Evolutionary conservation across 202 grass and related monocot species (phyloP).

Genomic region (Zoysia matrella): DNA sequence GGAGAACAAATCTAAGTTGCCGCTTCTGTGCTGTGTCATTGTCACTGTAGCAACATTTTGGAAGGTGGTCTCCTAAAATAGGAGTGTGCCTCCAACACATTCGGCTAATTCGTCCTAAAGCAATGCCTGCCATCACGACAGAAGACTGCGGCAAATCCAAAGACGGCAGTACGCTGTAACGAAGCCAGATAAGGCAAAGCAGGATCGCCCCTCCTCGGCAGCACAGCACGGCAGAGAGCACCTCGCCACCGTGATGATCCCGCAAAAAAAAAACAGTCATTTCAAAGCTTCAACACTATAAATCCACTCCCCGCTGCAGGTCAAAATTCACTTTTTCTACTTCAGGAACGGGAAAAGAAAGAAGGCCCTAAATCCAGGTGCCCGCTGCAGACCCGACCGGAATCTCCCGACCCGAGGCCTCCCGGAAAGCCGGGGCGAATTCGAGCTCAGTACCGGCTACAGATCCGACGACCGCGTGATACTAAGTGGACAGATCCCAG

Average conservation of each 20-base stretch:
- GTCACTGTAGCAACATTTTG: not conserved
- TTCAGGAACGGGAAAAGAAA: not conserved
- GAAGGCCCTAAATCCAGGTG: not conserved
- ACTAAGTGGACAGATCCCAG: too few relatives aligned
- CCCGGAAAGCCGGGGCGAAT: too few relatives aligned
- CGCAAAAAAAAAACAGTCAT: not conserved
- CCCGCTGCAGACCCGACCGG: not conserved
- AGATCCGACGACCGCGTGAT: conserved; percentile 16
- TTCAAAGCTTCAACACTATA: not conserved
- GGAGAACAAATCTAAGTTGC: not conserved
- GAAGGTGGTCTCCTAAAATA: not conserved
- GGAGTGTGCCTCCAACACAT: not conserved
- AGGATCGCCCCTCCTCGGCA: not conserved
- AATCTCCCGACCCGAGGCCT: not conserved
- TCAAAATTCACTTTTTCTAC: not conserved
- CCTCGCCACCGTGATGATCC: not conserved
- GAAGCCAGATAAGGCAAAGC: not conserved
- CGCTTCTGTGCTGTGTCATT: not conserved
- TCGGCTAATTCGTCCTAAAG: not conserved
- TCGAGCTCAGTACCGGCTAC: not conserved
- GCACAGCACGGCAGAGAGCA: not conserved
- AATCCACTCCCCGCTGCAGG: not conserved
- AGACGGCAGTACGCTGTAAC: not conserved
- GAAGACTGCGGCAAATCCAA: conserved; percentile 1
- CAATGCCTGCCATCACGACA: not conserved